Evolutionary conservation across 2,329 filamentous ascomycete genomes (phyloP).

Genomic region (Elsinoe batatas): DNA sequence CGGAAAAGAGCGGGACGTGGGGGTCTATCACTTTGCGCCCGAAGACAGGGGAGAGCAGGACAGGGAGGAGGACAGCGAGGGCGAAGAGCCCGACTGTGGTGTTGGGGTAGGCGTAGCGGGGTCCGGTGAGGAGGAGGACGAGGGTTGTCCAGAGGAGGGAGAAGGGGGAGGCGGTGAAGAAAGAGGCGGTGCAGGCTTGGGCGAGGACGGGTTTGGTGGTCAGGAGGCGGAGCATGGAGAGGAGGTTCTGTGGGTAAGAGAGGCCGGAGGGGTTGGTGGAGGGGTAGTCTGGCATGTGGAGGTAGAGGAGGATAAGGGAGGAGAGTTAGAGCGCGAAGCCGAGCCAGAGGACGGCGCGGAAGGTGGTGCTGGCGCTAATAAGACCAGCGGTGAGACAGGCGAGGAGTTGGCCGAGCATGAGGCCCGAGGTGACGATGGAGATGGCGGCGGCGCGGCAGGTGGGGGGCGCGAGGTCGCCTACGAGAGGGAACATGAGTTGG

Average conservation of each 20-base stretch:
- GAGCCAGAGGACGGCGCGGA: conserved; percentile 73
- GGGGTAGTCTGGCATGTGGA: conserved; percentile 74
- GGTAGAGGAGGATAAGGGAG: conserved; percentile 55
- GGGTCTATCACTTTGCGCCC: conserved; percentile 61
- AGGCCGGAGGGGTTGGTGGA: conserved; percentile 56
- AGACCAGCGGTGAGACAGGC: conserved; percentile 68
- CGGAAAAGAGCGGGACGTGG: conserved; percentile 57
- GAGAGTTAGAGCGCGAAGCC: conserved; percentile 60
- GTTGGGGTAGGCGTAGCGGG: conserved; percentile 58
- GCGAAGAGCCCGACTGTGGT: conserved; percentile 68
- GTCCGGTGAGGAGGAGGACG: conserved; percentile 63
- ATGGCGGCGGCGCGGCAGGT: conserved; percentile 58
- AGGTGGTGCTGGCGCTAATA: conserved; percentile 60
- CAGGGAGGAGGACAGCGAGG: conserved; percentile 61
- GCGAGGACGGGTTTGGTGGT: conserved; percentile 57
- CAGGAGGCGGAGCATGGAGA: conserved; percentile 54
- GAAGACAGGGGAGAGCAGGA: conserved; percentile 58
- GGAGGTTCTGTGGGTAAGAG: conserved; percentile 56
- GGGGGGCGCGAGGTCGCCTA: conserved; percentile 65
- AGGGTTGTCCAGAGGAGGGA: conserved; percentile 65
- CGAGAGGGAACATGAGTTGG: conserved; percentile 63
- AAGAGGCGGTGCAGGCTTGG: conserved; percentile 58
- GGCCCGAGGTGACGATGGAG: conserved; percentile 63
- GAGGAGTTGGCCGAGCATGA: conserved; percentile 65
- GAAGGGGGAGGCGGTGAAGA: conserved; percentile 52